Percentiles rank a stretch among this genome's conserved stretches.
Evolutionary conservation across 208 protist species (phyloP).

Genomic region (Leishmania braziliensis): DNA sequence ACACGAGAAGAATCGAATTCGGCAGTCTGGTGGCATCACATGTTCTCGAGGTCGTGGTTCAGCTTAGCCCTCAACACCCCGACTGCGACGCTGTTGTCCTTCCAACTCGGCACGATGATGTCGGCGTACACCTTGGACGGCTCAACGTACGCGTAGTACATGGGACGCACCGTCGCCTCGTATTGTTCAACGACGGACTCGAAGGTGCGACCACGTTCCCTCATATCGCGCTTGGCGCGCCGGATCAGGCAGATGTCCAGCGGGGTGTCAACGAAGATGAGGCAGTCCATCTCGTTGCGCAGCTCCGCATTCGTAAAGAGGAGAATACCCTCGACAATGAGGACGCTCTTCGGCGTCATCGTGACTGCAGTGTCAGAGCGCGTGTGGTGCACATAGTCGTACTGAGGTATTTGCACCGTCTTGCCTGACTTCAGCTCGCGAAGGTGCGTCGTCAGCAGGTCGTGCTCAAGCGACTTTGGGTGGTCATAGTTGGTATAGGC

Average conservation of each 20-base stretch:
- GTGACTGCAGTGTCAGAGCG: constrained; percentile 27
- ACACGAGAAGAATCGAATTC: not conserved
- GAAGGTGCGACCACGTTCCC: constrained; percentile 76
- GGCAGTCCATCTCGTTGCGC: constrained; percentile 75
- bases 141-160: constrained; percentile 79
- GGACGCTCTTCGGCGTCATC: constrained; percentile 75
- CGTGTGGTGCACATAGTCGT: constrained; percentile 90
- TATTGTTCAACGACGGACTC: constrained; percentile 88
- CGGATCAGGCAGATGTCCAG: constrained; percentile 85
- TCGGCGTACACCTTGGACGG: constrained; percentile 81
- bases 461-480: constrained; percentile 86
- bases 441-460: constrained; percentile 59
- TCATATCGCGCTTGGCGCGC: constrained; percentile 80
- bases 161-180: constrained; percentile 86
- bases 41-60: constrained; percentile 19
- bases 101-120: constrained; percentile 89
- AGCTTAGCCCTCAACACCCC: constrained; percentile 51
- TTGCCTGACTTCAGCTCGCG: constrained; percentile 57
- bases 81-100: constrained; percentile 83
- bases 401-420: constrained; percentile 86
- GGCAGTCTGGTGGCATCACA: not conserved
- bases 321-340: constrained; percentile 94
- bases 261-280: constrained; percentile 91
- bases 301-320: constrained; percentile 67
- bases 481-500: constrained; percentile 49